Percentiles rank a stretch among this genome's conserved stretches.
Conservation (phyloP, 2,329 filamentous ascomycete genomes). For the Claviceps sp. region DNA sequence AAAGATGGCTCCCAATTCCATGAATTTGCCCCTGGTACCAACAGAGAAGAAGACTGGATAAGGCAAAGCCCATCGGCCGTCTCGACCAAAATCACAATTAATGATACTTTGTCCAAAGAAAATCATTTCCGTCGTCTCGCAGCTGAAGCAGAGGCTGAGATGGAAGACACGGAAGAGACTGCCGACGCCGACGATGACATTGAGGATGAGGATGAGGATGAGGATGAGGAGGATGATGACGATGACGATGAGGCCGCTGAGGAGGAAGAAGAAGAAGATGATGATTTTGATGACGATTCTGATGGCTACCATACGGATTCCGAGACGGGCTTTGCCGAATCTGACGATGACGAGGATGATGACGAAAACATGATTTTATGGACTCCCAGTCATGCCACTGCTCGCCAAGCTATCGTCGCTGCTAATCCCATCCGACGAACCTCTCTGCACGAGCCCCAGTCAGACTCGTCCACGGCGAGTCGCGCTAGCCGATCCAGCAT, state of each 20-base stretch:
- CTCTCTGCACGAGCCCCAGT: conserved; percentile 35
- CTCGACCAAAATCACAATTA: conserved; percentile 65
- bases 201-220: conserved; percentile 31
- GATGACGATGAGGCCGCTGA: conserved; percentile 37
- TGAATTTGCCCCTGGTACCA: conserved; percentile 75
- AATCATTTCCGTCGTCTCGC: conserved; percentile 74
- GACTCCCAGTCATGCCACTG: conserved; percentile 33
- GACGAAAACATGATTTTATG: conserved; percentile 51
- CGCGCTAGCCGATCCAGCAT: conserved; percentile 13
- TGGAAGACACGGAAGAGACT: conserved; percentile 53
- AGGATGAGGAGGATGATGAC: conserved; percentile 36
- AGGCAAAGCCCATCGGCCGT: conserved; percentile 50
- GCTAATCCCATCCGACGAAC: conserved; percentile 19
- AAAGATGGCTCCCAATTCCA: conserved; percentile 59
- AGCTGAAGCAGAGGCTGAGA: conserved; percentile 72
- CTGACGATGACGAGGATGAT: conserved; percentile 52
- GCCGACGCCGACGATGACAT: conserved; percentile 33
- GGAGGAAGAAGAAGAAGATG: conserved; percentile 36
- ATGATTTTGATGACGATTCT: conserved; percentile 39
- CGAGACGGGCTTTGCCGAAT: conserved; percentile 54
- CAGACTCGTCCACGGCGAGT: conserved; percentile 48
- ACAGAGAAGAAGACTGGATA: conserved; percentile 86
- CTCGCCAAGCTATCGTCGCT: conserved; percentile 23
- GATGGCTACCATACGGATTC: conserved; percentile 67
- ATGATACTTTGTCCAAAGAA: conserved; percentile 82